Conservation (phyloP, 2,329 filamentous ascomycete species). For the Coniochaeta ligniaria region DNA sequence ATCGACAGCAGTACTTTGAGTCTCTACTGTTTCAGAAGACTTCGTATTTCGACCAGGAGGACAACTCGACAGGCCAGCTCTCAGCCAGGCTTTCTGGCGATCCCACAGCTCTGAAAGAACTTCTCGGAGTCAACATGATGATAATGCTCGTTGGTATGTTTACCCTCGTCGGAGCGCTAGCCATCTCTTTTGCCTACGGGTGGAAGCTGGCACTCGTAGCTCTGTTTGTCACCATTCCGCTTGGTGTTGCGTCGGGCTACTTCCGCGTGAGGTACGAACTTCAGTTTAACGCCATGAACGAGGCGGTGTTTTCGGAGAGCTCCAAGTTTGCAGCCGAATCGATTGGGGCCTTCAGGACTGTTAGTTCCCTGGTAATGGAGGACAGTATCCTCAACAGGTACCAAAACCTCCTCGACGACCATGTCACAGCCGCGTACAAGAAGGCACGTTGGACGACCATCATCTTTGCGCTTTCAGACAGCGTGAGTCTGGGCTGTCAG, state of each 20-base stretch:
- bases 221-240: conserved; percentile 50
- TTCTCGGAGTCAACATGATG: conserved; percentile 57
- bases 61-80: conserved; percentile 53
- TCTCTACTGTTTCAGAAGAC: conserved; percentile 53
- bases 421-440: conserved; percentile 51
- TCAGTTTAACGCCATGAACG: conserved; percentile 63
- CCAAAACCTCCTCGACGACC: conserved; percentile 45
- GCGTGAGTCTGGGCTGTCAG: conserved; percentile 54
- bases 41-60: conserved; percentile 53
- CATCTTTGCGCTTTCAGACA: conserved; percentile 64
- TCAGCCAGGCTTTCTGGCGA: conserved; percentile 46
- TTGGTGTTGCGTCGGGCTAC: conserved; percentile 39
- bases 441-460: conserved; percentile 57
- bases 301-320: conserved; percentile 60
- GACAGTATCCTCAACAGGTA: conserved; percentile 58
- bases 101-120: conserved; percentile 52
- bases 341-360: conserved; percentile 67
- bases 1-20: conserved; percentile 54
- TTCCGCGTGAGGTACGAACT: conserved; percentile 51
- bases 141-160: conserved; percentile 57
- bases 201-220: conserved; percentile 71
- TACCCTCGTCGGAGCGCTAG: conserved; percentile 55
- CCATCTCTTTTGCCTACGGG: conserved; percentile 63
- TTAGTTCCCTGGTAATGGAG: conserved; percentile 64
- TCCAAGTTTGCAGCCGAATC: conserved; percentile 70